A percentile compares a stretch with the other conserved stretches of the same genome.
Conservation (phyloP, 1,139 yeast genomes). For the Candida sojae region DNA sequence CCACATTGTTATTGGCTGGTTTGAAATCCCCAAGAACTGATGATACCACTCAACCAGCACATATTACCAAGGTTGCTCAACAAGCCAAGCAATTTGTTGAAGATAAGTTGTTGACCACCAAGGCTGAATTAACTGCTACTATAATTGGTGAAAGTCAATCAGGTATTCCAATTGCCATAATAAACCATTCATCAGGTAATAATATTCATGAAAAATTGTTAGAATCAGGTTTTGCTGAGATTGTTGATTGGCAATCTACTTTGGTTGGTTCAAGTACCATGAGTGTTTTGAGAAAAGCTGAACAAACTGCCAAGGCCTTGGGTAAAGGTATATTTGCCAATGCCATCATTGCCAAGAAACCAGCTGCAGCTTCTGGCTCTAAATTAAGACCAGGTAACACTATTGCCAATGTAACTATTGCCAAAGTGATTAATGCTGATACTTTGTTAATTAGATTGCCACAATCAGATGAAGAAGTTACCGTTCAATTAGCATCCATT, state of each 20-base stretch:
- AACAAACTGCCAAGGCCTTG: conserved; percentile 61
- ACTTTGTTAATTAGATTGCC: conserved; percentile 56
- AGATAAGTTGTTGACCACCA: conserved; percentile 64
- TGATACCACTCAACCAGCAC: conserved; percentile 34
- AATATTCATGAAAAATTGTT: conserved; percentile 66
- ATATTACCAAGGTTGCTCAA: conserved; percentile 62
- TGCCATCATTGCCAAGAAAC: conserved; percentile 20
- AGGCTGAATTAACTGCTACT: conserved; percentile 50
- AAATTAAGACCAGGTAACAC: conserved; percentile 47
- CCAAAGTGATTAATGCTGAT: conserved; percentile 68
- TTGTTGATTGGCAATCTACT: conserved; percentile 84
- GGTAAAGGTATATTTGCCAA: conserved; percentile 66
- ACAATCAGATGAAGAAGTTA: conserved; percentile 48
- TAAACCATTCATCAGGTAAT: conserved; percentile 74
- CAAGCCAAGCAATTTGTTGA: conserved; percentile 70
- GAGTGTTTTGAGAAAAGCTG: conserved; percentile 64
- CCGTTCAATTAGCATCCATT: conserved; percentile 74
- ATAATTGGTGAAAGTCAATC: conserved; percentile 62
- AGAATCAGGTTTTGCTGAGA: conserved; percentile 69
- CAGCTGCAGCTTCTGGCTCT: conserved; percentile 20
- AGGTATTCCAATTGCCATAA: conserved; percentile 63
- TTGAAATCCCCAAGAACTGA: conserved; percentile 72
- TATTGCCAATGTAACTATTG: conserved; percentile 53
- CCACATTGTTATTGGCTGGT: conserved; percentile 73
- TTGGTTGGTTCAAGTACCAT: conserved; percentile 66